Percentiles rank a stretch among this genome's conserved stretches.
Evolutionary conservation across 2,329 filamentous ascomycete species (phyloP).

Genomic region (Cadophora sp.): DNA sequence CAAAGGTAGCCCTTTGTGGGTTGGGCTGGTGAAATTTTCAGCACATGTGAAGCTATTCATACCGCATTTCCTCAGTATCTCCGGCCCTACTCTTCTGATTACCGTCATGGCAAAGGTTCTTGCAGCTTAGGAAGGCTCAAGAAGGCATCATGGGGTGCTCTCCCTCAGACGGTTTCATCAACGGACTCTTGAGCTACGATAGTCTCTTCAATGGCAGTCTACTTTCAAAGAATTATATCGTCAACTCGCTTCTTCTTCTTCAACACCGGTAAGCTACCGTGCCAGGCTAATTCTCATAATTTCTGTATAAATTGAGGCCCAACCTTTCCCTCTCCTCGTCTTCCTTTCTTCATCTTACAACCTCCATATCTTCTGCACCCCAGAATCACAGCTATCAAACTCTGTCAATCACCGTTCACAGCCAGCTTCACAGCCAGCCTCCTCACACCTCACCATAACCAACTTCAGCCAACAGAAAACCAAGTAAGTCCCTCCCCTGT

Average conservation of each 20-base stretch:
- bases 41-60: neutral
- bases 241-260: neutral
- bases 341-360: neutral
- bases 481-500: neutral
- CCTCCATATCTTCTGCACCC: neutral
- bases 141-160: neutral
- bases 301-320: neutral
- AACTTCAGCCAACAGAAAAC: neutral
- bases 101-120: neutral
- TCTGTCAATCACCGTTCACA: neutral
- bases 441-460: neutral
- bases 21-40: neutral
- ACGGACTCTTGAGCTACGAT: slow-evolving; percentile 2
- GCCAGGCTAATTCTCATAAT: neutral
- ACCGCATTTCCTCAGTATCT: neutral
- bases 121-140: neutral
- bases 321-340: neutral
- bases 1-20: neutral
- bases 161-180: neutral
- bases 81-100: neutral
- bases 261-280: slow-evolving; percentile 1
- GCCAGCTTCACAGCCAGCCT: neutral
- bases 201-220: neutral
- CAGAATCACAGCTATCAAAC: neutral
- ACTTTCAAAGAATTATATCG: neutral